Evolutionary conservation across 169 alveolate genomes (phyloP), one percentile per base, ranked within the genome.

Genomic region (Eimeria praecox): DNA sequence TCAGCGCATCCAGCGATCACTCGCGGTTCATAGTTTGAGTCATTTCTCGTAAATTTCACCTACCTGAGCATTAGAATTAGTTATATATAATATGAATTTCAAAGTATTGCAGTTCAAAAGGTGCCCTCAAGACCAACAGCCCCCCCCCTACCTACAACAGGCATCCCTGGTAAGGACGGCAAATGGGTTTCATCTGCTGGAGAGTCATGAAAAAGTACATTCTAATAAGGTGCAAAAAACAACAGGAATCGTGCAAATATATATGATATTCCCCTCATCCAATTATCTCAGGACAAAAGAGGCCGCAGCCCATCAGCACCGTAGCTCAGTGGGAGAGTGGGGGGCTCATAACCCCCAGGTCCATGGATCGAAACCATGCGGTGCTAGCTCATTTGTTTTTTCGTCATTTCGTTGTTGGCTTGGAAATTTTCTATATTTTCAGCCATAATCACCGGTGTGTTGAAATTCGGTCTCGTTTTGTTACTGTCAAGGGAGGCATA

Each of bases 311-410:
- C 75, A 24, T 27, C 44, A 97, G 99, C 99, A 98, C 98, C 99
- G 99, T 98, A 98, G 99, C 99, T 98, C 99, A 98, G 99, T 97
- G 99, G 99, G 96, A 98, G 99, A 98, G 99, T 98, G 99, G 98
- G 99, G 99, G 99, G 99, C 99, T 98, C 99, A 98, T 98, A 98
- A 98, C 99, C 99, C 99, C 99, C 98, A 98, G 99, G 99, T 96
- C 99, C 99, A 98, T 97, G 98, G 99, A 98, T 98, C 99, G 99
- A 98, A 98, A 97, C 99, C 99, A 97, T 98, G 99, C 99, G 98
- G 98, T 98, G 99, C 99, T 98, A 98, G 56, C 0, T n/a, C n/a
- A n/a, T n/a, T n/a, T 1, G 2, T 1, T 52, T 20, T 0, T 0
- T 2, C 62, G 0, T 82, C 94, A 64, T 56, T 46, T 38, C 38